These are phyloP conservation scores for Fonsecaea pugnacius DNA, from an alignment of 2,329 filamentous ascomycete genomes.

Conservation along the genomic window DNA sequence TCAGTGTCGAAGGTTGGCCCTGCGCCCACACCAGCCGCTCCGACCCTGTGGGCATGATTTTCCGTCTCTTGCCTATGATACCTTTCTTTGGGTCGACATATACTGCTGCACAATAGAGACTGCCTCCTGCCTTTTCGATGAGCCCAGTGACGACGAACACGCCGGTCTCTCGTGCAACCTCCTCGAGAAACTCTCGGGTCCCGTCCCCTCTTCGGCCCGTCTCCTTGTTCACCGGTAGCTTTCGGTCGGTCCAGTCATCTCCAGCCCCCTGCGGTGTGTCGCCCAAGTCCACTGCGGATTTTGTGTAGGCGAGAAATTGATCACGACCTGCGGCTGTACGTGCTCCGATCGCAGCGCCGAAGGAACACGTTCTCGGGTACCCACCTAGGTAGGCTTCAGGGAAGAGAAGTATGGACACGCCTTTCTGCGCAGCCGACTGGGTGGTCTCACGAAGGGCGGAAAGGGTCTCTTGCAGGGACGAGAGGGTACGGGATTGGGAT, in stretches of 20 bases:
- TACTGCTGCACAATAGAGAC: slow-evolving; percentile 79
- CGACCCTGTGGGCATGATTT: slow-evolving; percentile 87
- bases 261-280: slow-evolving; percentile 75
- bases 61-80: slow-evolving; percentile 80
- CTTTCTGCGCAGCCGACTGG: slow-evolving; percentile 62
- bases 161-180: slow-evolving; percentile 73
- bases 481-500: slow-evolving; percentile 52
- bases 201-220: slow-evolving; percentile 68
- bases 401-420: slow-evolving; percentile 76
- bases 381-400: slow-evolving; percentile 92
- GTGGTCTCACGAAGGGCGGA: slow-evolving; percentile 67
- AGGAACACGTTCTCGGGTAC: slow-evolving; percentile 80
- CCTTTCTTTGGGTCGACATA: slow-evolving; percentile 79
- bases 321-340: slow-evolving; percentile 73
- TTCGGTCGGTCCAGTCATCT: slow-evolving; percentile 69
- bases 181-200: slow-evolving; percentile 78
- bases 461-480: slow-evolving; percentile 62
- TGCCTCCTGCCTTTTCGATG: slow-evolving; percentile 80
- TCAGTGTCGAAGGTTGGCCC: slow-evolving; percentile 76
- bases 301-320: slow-evolving; percentile 81
- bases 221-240: slow-evolving; percentile 57
- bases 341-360: slow-evolving; percentile 74
- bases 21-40: slow-evolving; percentile 90
- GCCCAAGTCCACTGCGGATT: slow-evolving; percentile 77
- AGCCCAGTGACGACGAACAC: slow-evolving; percentile 81